Percentiles rank a stretch among this genome's conserved stretches.
Evolutionary conservation across 495 filamentous ascomycete species (phyloP).

Genomic region (Penicilliopsis zonata): DNA sequence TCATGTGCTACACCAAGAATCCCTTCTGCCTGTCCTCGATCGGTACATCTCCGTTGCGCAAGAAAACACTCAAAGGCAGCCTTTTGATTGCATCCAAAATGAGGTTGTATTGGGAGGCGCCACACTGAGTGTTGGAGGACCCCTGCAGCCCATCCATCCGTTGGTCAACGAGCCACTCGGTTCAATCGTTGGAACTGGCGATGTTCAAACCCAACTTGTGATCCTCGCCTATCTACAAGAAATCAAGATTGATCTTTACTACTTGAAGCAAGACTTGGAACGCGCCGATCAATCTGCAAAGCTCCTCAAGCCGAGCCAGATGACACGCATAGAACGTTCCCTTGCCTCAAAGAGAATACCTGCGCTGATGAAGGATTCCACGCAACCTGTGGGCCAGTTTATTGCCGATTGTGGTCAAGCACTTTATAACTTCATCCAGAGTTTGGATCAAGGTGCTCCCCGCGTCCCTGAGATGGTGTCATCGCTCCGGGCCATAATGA

Average conservation of each 20-base stretch:
- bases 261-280: constrained; percentile 21
- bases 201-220: constrained; percentile 13
- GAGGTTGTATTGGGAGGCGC: constrained; percentile 16
- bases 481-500: constrained; percentile 32
- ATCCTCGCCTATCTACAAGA: constrained; percentile 28
- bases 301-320: constrained; percentile 42
- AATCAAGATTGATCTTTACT: constrained; percentile 25
- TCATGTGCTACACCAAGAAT: constrained; percentile 4
- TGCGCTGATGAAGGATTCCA: constrained; percentile 53
- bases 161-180: constrained; percentile 32
- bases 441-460: constrained; percentile 15
- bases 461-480: constrained; percentile 15
- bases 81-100: constrained; percentile 13
- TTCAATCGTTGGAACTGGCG: constrained; percentile 14
- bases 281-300: constrained; percentile 24
- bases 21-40: constrained; percentile 13
- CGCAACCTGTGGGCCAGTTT: constrained; percentile 38
- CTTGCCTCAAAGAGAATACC: constrained; percentile 43
- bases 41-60: constrained; percentile 21
- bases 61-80: constrained; percentile 28
- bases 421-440: constrained; percentile 27
- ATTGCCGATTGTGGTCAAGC: constrained; percentile 30
- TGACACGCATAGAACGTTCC: constrained; percentile 62
- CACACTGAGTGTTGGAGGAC: constrained; percentile 18
- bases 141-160: constrained; percentile 27